Conservation (phyloP, 1,139 yeast genomes). For the Taphrina betulina region DNA sequence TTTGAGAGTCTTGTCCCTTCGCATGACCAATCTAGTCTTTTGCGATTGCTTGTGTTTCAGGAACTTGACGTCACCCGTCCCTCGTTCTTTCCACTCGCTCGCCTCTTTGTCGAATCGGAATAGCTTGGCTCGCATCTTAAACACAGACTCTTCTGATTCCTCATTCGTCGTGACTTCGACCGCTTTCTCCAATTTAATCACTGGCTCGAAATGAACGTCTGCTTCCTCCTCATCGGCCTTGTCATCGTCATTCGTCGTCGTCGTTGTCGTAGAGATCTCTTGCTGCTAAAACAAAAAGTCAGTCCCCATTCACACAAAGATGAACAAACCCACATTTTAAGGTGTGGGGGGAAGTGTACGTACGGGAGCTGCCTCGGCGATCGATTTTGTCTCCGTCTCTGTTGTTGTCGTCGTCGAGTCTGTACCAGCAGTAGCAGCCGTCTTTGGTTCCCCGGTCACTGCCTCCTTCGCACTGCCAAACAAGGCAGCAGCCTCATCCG, state of each 20-base stretch:
- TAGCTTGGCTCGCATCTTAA: conserved; percentile 83
- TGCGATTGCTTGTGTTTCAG: conserved; percentile 78
- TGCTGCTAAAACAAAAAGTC: conserved; percentile 3
- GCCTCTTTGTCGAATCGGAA: conserved; percentile 80
- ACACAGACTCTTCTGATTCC: conserved; percentile 86
- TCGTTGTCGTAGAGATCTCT: neutral
- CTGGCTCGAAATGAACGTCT: conserved; percentile 94
- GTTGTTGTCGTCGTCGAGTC: conserved; percentile 3
- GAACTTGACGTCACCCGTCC: conserved; percentile 97
- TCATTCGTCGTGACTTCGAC: conserved; percentile 97
- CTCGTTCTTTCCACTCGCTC: conserved; percentile 99
- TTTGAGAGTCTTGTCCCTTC: conserved; percentile 97
- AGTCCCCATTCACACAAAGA: neutral
- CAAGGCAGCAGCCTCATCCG: conserved; percentile 30
- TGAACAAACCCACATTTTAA: neutral
- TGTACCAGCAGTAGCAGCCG: conserved; percentile 5
- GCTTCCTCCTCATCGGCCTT: conserved; percentile 84
- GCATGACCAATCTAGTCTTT: conserved; percentile 89
- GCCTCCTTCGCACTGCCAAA: conserved; percentile 27
- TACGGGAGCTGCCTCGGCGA: conserved; percentile 30
- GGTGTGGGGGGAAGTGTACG: neutral
- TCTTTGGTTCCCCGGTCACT: neutral
- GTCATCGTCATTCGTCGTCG: conserved; percentile 41
- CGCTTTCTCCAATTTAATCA: conserved; percentile 80
- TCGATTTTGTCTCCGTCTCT: conserved; percentile 11